Base-by-base conservation (phyloP, 73 alveolate species). In the Tetrahymena borealis region DNA sequence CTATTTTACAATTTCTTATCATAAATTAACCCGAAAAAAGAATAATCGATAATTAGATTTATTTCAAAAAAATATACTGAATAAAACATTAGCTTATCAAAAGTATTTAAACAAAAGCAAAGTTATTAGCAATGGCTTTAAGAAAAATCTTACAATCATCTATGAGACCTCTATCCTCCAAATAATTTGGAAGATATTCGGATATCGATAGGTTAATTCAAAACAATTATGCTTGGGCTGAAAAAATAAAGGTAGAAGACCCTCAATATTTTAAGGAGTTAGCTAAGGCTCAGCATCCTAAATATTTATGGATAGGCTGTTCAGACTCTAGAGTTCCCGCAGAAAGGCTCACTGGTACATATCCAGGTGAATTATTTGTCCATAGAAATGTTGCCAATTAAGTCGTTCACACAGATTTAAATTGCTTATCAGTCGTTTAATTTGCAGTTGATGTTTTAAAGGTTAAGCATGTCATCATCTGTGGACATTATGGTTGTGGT, bases 251-350 rank as follows among this genome's bases (percentile, higher is more conserved):
- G 38, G 78, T 41, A 16, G 90, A 90, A 15, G 93, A 93, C 38
- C 93, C 92, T 28, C 32, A 93, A 18, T 93, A 93, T 35, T 93
- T 93, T 90, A 39, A 37, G 35, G 38, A 85, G 31, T 90, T 93
- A 85, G 90, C 95, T 39, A 42, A 79, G 37, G 95, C 93, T 32
- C 16, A 93, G 79, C 78, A 79, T 33, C 95, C 95, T 32, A 93
- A 93, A 93, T 93, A 93, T 12, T 90, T 93, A 90, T 85, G 90
- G 92, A 93, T 93, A 18, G 95, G 95, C 32, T 93, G 95, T 77
- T 93, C 95, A 39, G 95, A 93, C 39, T 79, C 93, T 33, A 93
- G 95, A 77, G 93, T 90, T 2, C 95, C 95, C 8, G 93, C 95
- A 16, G 91, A 93, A 40, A 92, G 91, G 79, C 32, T 93, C 8